A percentile compares a stretch with the other conserved stretches of the same genome.
Evolutionary conservation across 1,284 basidiomycete genomes (phyloP).

Genomic region (Apiotrichum veenhuisii): DNA sequence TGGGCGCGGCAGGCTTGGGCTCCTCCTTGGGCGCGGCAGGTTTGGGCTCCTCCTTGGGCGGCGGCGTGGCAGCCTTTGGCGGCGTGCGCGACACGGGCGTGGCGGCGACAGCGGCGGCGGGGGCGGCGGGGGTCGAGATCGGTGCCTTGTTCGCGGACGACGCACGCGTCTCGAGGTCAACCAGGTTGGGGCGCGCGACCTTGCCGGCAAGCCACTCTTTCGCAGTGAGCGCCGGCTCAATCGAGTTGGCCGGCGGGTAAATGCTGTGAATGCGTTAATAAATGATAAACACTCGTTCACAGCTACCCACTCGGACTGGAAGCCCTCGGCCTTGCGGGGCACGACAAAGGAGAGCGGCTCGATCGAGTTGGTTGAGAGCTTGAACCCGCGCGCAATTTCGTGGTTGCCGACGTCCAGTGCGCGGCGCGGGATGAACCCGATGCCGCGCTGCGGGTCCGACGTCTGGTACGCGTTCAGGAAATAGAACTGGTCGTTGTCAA

Average conservation of each 20-base stretch:
- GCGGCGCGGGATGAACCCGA: slow-evolving; percentile 91
- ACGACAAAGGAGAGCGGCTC: slow-evolving; percentile 93
- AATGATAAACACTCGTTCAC: not conserved
- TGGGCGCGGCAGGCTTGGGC: slow-evolving; percentile 1
- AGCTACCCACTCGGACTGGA: slow-evolving; percentile 46
- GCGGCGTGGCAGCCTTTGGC: slow-evolving; percentile 10
- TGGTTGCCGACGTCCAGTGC: slow-evolving; percentile 83
- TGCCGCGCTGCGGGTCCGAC: slow-evolving; percentile 78
- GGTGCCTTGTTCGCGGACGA: slow-evolving; percentile 48
- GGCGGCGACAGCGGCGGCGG: not conserved
- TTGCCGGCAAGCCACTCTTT: slow-evolving; percentile 84
- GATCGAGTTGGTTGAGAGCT: slow-evolving; percentile 69
- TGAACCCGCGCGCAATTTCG: slow-evolving; percentile 94
- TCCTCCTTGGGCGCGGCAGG: slow-evolving; percentile 2
- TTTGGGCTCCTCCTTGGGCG: slow-evolving; percentile 23
- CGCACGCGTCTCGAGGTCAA: slow-evolving; percentile 53
- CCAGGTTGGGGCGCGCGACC: slow-evolving; percentile 63
- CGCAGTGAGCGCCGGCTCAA: slow-evolving; percentile 73
- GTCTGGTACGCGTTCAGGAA: slow-evolving; percentile 84
- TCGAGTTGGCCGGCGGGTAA: slow-evolving; percentile 82
- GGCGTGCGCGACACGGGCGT: slow-evolving; percentile 4
- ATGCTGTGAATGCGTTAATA: slow-evolving; percentile 62
- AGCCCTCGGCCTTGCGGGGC: slow-evolving; percentile 64
- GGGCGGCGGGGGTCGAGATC: slow-evolving; percentile 13
- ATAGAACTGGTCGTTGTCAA: slow-evolving; percentile 78